These are phyloP conservation scores for Salix arbutifolia DNA, from an alignment of 345 rosid species.

Conservation along the genomic window DNA sequence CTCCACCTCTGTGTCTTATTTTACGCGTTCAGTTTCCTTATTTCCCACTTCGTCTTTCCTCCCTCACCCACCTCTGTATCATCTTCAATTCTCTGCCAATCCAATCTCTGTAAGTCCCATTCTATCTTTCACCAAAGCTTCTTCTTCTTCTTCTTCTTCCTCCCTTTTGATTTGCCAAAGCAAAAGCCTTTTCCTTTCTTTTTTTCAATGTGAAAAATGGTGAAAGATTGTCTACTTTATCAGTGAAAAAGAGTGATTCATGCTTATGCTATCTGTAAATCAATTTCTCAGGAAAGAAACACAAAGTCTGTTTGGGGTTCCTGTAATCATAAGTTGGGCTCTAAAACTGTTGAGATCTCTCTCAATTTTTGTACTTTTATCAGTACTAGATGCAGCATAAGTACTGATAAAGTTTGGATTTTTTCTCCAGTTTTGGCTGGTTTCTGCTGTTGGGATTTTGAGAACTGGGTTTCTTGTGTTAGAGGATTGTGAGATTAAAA, in stretches of 20 bases:
- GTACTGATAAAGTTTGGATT: neutral
- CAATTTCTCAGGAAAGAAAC: neutral
- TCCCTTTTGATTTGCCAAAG: neutral
- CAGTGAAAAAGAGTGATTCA: neutral
- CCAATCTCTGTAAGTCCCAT: neutral
- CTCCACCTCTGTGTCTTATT: neutral
- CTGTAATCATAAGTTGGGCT: neutral
- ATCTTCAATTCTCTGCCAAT: neutral
- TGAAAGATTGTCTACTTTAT: neutral
- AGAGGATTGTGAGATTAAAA: neutral
- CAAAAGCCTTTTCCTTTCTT: neutral
- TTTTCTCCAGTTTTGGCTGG: neutral
- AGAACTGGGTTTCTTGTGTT: constrained; percentile 19
- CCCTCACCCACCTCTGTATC: neutral
- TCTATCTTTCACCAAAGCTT: neutral
- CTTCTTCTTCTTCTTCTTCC: neutral
- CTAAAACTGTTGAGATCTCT: constrained; percentile 8
- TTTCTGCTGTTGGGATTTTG: neutral
- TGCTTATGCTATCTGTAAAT: neutral
- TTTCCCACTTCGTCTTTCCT: neutral
- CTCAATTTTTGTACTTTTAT: neutral
- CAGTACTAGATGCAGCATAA: neutral
- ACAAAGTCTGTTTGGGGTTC: neutral
- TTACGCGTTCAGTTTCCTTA: neutral
- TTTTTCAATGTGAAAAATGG: neutral